phyloP scores from a whole-genome alignment of 805 yeast species.

The Myxozyma neotropica region DNA sequence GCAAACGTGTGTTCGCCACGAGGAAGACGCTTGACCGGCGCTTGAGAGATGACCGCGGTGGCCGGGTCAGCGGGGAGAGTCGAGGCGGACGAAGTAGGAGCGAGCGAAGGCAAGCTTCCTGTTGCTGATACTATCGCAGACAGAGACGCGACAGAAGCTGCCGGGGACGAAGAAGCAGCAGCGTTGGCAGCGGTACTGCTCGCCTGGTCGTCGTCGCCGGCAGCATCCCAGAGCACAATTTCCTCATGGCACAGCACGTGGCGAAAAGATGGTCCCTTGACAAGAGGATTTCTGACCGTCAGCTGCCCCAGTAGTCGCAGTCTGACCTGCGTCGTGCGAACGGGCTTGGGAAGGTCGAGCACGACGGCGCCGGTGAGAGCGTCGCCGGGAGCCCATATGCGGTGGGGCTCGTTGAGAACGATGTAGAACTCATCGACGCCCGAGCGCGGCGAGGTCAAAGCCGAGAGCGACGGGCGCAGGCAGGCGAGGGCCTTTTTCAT shows the following conservation, averaged over 20 bases:
- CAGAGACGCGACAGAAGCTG: too few species aligned
- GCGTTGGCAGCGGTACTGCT: not conserved
- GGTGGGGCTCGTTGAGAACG: constrained; percentile 72
- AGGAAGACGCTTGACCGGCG: constrained; percentile 11
- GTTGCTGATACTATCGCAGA: too few species aligned
- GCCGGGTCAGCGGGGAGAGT: too few species aligned
- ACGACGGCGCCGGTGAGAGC: constrained; percentile 49
- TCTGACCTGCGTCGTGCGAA: constrained; percentile 33
- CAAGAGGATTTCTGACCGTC: constrained; percentile 39
- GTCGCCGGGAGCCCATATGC: constrained; percentile 79
- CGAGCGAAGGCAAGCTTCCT: too few species aligned
- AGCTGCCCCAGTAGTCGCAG: constrained; percentile 40
- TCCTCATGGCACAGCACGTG: constrained; percentile 40
- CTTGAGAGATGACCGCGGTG: not conserved
- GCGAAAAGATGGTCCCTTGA: constrained; percentile 39
- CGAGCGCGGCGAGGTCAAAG: constrained; percentile 23
- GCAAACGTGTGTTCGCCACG: constrained; percentile 86
- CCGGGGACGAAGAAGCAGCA: too few species aligned
- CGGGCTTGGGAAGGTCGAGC: constrained; percentile 38
- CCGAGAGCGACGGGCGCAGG: constrained; percentile 29
- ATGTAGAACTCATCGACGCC: constrained; percentile 61
- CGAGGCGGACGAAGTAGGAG: too few species aligned
- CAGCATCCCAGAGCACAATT: constrained; percentile 36
- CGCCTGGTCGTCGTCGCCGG: not conserved
- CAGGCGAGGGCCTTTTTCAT: constrained; percentile 34